These are phyloP conservation scores for Croton setiger DNA, from an alignment of 441 rosid species.

Conservation along the genomic window DNA sequence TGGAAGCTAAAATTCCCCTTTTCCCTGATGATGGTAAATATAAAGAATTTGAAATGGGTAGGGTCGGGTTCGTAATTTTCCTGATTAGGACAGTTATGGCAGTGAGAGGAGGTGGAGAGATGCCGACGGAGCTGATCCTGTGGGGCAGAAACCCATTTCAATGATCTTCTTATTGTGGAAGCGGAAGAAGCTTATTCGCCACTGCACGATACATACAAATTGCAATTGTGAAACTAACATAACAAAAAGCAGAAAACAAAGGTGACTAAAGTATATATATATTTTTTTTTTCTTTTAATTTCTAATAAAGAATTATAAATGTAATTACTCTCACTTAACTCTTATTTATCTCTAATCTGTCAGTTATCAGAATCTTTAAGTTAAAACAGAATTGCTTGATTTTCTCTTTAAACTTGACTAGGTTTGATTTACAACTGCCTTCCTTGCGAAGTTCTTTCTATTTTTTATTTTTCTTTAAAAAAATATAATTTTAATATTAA, in stretches of 20 bases:
- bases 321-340: not conserved
- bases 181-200: slow-evolving; percentile 27
- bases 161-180: slow-evolving; percentile 6
- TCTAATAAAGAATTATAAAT: not conserved
- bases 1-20: not conserved
- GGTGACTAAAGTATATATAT: not conserved
- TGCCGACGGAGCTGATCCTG: slow-evolving; percentile 26
- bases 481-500: too few species aligned
- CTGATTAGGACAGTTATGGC: not conserved
- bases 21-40: not conserved
- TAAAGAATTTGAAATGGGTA: slow-evolving; percentile 1
- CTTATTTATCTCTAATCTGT: not conserved
- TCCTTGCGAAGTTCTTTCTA: not conserved
- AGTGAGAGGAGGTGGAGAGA: not conserved
- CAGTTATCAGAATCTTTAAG: slow-evolving; percentile 15
- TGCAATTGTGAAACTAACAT: not conserved
- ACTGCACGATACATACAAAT: slow-evolving; percentile 9
- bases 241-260: not conserved
- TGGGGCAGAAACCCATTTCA: slow-evolving; percentile 19
- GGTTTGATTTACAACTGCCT: slow-evolving; percentile 13
- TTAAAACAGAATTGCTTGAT: slow-evolving; percentile 24
- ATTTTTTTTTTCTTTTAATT: not conserved
- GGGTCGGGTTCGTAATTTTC: not conserved
- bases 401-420: slow-evolving; percentile 23
- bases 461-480: not conserved